Percentiles rank a stretch among this genome's conserved stretches.
Conservation (phyloP, 2,329 filamentous ascomycete species). For the Grosmannia huntii region DNA sequence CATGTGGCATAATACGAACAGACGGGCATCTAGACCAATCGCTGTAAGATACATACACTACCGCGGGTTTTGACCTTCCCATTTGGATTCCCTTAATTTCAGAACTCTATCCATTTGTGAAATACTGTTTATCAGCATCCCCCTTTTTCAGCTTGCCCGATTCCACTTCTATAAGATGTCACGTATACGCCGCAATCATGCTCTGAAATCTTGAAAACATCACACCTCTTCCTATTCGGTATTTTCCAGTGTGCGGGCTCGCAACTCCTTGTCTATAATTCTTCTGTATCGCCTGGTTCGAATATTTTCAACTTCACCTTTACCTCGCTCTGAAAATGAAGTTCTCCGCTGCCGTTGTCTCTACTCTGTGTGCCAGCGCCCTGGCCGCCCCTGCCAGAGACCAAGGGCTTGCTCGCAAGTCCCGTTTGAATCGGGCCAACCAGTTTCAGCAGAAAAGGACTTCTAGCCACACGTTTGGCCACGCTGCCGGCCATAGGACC, state of each 20-base stretch:
- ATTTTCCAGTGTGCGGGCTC: background rate
- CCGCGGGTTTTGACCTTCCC: background rate
- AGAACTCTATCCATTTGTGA: background rate
- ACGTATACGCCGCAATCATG: background rate
- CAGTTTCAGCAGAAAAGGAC: background rate
- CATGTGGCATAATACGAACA: background rate
- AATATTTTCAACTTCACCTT: background rate
- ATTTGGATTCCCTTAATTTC: background rate
- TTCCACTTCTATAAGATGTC: background rate
- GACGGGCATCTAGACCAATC: background rate
- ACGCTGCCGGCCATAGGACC: background rate
- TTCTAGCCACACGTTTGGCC: background rate
- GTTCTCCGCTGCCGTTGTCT: background rate
- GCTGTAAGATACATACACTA: background rate
- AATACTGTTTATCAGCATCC: background rate
- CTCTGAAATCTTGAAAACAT: background rate
- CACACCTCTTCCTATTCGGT: background rate
- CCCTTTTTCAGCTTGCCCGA: background rate
- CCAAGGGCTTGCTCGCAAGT: background rate
- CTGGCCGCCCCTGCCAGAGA: background rate
- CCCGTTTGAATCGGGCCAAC: background rate
- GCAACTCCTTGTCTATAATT: background rate
- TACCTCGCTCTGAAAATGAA: background rate
- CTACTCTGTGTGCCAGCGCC: background rate
- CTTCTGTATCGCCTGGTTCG: background rate